phyloP scores from a whole-genome alignment of 192 early-diverging fungal species.

The Podila horticola region DNA sequence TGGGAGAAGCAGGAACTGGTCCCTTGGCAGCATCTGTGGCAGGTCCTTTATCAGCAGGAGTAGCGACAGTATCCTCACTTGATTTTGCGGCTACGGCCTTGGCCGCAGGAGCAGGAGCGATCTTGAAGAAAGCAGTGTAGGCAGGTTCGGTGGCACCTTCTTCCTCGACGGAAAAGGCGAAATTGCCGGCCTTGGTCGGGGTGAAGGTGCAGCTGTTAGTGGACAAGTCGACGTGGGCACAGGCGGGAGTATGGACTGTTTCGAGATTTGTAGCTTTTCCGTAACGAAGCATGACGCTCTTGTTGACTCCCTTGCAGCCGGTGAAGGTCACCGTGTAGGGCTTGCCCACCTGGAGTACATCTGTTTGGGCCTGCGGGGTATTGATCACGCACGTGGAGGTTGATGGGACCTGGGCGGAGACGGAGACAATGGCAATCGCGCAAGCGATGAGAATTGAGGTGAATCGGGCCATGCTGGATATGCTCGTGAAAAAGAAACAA shows the following conservation, averaged over 20 bases:
- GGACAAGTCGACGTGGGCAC: background rate
- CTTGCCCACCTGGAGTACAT: background rate
- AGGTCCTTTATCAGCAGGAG: no score
- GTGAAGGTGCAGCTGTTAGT: background rate
- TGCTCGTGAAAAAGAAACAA: background rate
- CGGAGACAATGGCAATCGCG: background rate
- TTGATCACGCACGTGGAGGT: background rate
- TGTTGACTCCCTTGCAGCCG: background rate
- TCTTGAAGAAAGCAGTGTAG: background rate
- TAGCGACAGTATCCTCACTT: background rate
- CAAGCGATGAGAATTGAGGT: background rate
- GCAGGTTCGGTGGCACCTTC: background rate
- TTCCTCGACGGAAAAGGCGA: background rate
- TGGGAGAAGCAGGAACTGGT: background rate
- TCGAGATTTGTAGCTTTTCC: background rate
- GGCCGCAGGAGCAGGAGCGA: background rate
- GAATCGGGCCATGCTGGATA: conserved; percentile 7
- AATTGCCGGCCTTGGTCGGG: background rate
- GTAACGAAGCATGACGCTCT: background rate
- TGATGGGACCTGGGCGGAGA: background rate
- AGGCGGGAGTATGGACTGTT: background rate
- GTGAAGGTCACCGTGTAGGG: conserved; percentile 1
- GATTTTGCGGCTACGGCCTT: background rate
- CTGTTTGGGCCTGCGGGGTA: background rate
- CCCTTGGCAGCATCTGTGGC: no score